These are phyloP conservation scores for Aspergillus luchuensis DNA, from an alignment of 2,329 filamentous ascomycete genomes.

Conservation along the genomic window DNA sequence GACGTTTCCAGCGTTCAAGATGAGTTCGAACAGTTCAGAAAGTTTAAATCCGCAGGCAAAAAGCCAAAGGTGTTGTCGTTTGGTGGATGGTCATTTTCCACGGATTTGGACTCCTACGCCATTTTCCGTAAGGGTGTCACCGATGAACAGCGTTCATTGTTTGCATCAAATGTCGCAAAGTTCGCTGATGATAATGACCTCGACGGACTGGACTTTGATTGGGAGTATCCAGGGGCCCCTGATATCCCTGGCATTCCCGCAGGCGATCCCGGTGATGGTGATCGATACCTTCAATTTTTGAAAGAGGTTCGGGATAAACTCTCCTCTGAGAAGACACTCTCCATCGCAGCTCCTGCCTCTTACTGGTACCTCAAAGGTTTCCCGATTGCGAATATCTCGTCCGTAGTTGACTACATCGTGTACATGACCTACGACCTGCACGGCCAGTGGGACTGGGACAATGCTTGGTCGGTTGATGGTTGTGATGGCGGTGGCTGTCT, in stretches of 20 bases:
- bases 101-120: conserved; percentile 36
- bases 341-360: conserved; percentile 31
- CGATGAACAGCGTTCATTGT: conserved; percentile 38
- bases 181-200: conserved; percentile 3
- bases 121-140: conserved; percentile 42
- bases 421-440: conserved; percentile 46
- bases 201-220: conserved; percentile 19
- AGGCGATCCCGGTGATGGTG: too few species aligned
- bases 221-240: conserved; percentile 23
- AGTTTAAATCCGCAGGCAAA: conserved; percentile 35
- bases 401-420: conserved; percentile 38
- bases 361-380: conserved; percentile 39
- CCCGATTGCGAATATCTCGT: conserved; percentile 31
- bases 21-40: conserved; percentile 17
- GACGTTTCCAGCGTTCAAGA: conserved; percentile 25
- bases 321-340: conserved; percentile 24
- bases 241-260: conserved; percentile 43
- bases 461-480: too few species aligned
- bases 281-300: conserved; percentile 37
- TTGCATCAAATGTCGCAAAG: too few species aligned
- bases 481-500: conserved; percentile 31
- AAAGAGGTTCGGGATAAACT: conserved; percentile 22
- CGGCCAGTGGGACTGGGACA: conserved; percentile 29
- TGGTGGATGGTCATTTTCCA: conserved; percentile 51
- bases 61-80: conserved; percentile 23